These are phyloP conservation scores for Geranomyces variabilis DNA, from an alignment of 192 early-diverging fungal species.

Conservation along the genomic window DNA sequence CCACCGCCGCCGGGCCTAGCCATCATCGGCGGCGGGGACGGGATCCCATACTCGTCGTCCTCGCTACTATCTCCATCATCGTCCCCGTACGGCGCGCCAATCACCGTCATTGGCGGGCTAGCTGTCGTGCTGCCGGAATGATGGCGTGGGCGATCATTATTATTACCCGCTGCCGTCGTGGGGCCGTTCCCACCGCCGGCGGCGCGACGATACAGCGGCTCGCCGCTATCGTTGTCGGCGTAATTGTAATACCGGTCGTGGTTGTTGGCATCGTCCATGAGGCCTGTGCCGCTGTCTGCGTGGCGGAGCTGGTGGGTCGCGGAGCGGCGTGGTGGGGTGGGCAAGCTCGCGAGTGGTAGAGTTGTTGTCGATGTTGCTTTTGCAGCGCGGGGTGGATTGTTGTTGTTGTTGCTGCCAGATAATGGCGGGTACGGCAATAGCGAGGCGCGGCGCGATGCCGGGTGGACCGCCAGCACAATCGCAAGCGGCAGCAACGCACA, in stretches of 20 bases:
- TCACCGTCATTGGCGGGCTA: background rate
- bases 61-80: background rate
- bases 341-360: background rate
- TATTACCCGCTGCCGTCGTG: background rate
- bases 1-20: too few relatives aligned
- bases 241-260: background rate
- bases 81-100: constrained; percentile 1
- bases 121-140: constrained; percentile 2
- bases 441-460: background rate
- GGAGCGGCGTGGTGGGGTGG: background rate
- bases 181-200: too few relatives aligned
- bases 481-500: constrained; percentile 2
- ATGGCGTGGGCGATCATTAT: background rate
- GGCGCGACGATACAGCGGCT: too few relatives aligned
- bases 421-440: too few relatives aligned
- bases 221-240: background rate
- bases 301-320: background rate
- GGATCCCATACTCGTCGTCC: background rate
- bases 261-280: too few relatives aligned
- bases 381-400: background rate
- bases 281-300: too few relatives aligned
- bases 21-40: too few relatives aligned
- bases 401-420: too few relatives aligned
- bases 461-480: constrained; percentile 13
- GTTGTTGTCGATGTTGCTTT: constrained; percentile 8